phyloP scores from a whole-genome alignment of 345 rosid genomes.

The Boechera divaricarpa region DNA sequence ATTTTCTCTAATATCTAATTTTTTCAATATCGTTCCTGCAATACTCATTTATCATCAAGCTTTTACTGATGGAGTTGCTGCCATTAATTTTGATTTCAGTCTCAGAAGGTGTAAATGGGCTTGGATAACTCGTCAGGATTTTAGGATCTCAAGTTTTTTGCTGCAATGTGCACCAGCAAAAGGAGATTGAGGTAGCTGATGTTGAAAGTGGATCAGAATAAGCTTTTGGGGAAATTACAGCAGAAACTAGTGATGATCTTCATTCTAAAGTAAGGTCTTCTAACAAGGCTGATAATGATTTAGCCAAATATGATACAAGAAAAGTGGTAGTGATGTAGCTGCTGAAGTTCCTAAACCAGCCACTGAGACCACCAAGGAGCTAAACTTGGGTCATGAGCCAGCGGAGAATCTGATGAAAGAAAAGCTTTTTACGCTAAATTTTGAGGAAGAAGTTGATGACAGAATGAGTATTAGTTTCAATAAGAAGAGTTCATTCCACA shows the following conservation, averaged over 20 bases:
- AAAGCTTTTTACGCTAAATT: slow-evolving; percentile 42
- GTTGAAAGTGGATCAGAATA: too few species aligned
- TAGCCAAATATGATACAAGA: too few species aligned
- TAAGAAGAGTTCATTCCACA: slow-evolving; percentile 45
- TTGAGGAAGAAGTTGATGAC: slow-evolving; percentile 45
- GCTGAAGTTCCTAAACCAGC: too few species aligned
- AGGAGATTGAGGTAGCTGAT: too few species aligned
- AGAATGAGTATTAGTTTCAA: slow-evolving; percentile 56
- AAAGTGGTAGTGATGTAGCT: too few species aligned
- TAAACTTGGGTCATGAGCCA: background rate
- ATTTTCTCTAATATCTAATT: background rate
- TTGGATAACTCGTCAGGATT: slow-evolving; percentile 7
- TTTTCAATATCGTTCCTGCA: background rate
- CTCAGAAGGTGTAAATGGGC: slow-evolving; percentile 27
- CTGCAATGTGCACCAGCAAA: too few species aligned
- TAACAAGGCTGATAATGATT: too few species aligned
- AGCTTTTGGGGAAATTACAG: too few species aligned
- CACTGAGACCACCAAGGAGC: too few species aligned
- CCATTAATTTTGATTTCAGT: slow-evolving; percentile 25
- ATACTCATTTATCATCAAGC: slow-evolving; percentile 10
- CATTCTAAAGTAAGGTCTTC: too few species aligned
- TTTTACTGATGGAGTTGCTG: slow-evolving; percentile 31
- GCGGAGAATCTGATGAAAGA: slow-evolving; percentile 31
- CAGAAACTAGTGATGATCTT: too few species aligned
- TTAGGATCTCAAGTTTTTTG: slow-evolving; percentile 17